These are phyloP conservation scores for Schizophyllum commune DNA, from an alignment of 1,284 basidiomycete species.

Conservation along the genomic window DNA sequence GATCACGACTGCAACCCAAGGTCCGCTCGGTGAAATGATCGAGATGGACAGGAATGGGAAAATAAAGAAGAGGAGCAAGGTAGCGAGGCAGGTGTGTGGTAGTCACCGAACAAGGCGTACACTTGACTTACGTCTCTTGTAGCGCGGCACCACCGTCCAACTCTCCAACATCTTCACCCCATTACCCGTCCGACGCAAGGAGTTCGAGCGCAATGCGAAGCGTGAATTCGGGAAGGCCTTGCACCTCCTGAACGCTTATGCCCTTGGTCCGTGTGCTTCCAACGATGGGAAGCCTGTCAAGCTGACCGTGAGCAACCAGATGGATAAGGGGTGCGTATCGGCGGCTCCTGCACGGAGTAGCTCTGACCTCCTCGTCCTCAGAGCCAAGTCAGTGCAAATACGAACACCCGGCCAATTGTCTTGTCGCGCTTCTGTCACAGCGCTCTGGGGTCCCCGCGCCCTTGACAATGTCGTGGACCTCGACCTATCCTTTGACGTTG, in stretches of 20 bases:
- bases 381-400: slow-evolving; percentile 68
- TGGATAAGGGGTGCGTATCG: slow-evolving; percentile 60
- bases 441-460: slow-evolving; percentile 83
- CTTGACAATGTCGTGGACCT: slow-evolving; percentile 73
- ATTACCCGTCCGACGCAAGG: slow-evolving; percentile 88
- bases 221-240: slow-evolving; percentile 88
- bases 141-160: slow-evolving; percentile 86
- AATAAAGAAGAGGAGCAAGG: slow-evolving; percentile 44
- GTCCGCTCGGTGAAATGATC: slow-evolving; percentile 75
- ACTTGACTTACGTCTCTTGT: slow-evolving; percentile 1
- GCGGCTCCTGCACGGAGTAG: neutral
- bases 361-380: slow-evolving; percentile 20
- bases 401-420: slow-evolving; percentile 64
- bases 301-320: slow-evolving; percentile 69
- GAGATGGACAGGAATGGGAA: slow-evolving; percentile 63
- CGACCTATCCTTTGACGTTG: slow-evolving; percentile 63
- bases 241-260: slow-evolving; percentile 81
- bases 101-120: neutral
- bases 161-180: slow-evolving; percentile 73
- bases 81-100: slow-evolving; percentile 65
- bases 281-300: slow-evolving; percentile 52
- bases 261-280: slow-evolving; percentile 68
- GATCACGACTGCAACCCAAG: slow-evolving; percentile 67
- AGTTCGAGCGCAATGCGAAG: slow-evolving; percentile 85
- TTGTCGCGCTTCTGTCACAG: slow-evolving; percentile 58